phyloP scores from a whole-genome alignment of 345 rosid species.

The Hibiscus mutabilis region DNA sequence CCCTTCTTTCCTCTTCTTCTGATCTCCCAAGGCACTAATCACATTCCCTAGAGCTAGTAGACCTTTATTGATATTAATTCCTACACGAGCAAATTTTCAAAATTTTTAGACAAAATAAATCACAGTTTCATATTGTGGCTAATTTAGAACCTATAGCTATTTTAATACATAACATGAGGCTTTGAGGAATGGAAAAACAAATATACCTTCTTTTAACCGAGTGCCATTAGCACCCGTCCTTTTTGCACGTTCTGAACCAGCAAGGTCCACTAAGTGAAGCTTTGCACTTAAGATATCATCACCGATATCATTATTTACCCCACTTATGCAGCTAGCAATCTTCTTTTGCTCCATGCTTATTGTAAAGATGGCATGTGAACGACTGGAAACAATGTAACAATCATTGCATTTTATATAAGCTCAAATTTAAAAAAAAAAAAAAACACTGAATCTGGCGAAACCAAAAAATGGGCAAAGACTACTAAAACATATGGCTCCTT shows the following conservation, averaged over 20 bases:
- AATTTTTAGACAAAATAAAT: background rate
- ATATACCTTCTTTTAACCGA: slow-evolving; percentile 97
- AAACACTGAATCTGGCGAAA: background rate
- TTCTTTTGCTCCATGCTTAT: slow-evolving; percentile 92
- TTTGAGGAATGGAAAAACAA: background rate
- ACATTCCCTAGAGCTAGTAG: slow-evolving; percentile 90
- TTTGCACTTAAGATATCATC: slow-evolving; percentile 86
- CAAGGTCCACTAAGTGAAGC: slow-evolving; percentile 89
- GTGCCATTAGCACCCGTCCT: slow-evolving; percentile 93
- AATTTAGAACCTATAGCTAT: background rate
- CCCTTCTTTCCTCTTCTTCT: slow-evolving; percentile 89
- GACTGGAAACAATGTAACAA: slow-evolving; percentile 36
- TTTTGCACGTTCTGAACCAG: slow-evolving; percentile 97
- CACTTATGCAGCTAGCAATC: slow-evolving; percentile 25
- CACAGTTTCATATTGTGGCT: background rate
- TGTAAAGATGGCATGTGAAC: slow-evolving; percentile 97
- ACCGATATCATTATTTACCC: slow-evolving; percentile 40
- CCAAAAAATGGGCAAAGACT: background rate
- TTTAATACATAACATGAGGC: background rate
- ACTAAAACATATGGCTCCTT: background rate
- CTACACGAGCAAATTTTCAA: slow-evolving; percentile 29
- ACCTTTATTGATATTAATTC: slow-evolving; percentile 94
- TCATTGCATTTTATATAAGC: background rate
- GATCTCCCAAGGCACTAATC: slow-evolving; percentile 92
- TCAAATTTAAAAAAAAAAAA: background rate